Evolutionary conservation across 441 rosid genomes (phyloP), one percentile per base, ranked within the genome.

Genomic region (Geranium incanum): DNA sequence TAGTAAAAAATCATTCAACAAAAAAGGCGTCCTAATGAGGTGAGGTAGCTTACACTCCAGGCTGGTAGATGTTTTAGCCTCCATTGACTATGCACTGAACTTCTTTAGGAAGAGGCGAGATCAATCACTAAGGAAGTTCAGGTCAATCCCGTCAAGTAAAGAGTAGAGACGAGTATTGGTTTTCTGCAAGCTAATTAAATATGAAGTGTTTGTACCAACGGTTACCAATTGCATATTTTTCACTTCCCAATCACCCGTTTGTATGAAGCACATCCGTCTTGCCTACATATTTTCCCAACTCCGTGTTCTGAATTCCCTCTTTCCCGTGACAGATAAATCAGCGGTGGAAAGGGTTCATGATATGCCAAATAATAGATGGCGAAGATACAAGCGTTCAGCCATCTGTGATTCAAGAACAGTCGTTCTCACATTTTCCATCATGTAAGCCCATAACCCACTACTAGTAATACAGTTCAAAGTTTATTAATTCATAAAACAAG

Each of bases 331-430:
- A 93, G 96, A 89, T 33, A 93, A 87, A 78, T 81, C 92, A 6
- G 71, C 76, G 36, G 77, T 72, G 0, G 97, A 93, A 71, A 83
- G 89, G 79, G 73, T 80, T 74, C 90, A 85, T 33, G 98, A 93
- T 37, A 79, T 83, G 52, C 89, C 96, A 18, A 79, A 75, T 8
- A 93, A 93, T 83, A 87, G 90, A 72, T 89, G 95, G 97, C 88
- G 97, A 84, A 93, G 84, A 79, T 91, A 83, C 71, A 93, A 89
- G 76, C 96, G 97, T 55, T 87, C 87, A 0, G 89, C 96, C 9
- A 85, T 93, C 18, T 89, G 87, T 79, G 96, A 91, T 78, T 93
- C 97, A 15, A 86, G 96, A 79, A 91, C 88, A 74, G 70, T 93
- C 59, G 98, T 93, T 84, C 78, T 93, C 71, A 74, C 88, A 5